phyloP scores from a whole-genome alignment of 2,329 filamentous ascomycete genomes.

The Coleophoma eucalyptorum region DNA sequence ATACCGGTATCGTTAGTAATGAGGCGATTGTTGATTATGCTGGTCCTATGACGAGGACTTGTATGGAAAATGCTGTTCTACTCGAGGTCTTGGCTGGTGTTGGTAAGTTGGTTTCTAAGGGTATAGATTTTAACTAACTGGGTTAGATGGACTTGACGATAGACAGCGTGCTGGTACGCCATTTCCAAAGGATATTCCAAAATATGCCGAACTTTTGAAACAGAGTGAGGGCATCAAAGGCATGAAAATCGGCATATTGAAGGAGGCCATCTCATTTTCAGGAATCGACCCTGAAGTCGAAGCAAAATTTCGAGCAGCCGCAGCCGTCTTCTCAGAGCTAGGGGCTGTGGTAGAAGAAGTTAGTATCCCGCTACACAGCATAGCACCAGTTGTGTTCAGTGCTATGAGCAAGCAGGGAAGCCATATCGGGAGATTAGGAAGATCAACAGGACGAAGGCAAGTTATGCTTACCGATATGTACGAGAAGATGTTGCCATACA shows the following conservation, averaged over 20 bases:
- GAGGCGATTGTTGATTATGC: constrained; percentile 48
- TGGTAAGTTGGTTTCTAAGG: no score
- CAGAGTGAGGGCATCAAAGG: constrained; percentile 23
- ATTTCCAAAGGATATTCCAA: constrained; percentile 18
- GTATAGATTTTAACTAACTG: no score
- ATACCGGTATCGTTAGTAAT: constrained; percentile 36
- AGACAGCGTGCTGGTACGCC: constrained; percentile 31
- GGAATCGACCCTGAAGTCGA: constrained; percentile 31
- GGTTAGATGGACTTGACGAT: constrained; percentile 43
- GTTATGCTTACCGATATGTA: constrained; percentile 16
- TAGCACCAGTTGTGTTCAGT: constrained; percentile 13
- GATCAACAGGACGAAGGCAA: constrained; percentile 12
- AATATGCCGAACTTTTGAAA: constrained; percentile 9
- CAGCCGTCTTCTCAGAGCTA: constrained; percentile 34
- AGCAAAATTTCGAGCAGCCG: constrained; percentile 36
- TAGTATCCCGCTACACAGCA: constrained; percentile 41
- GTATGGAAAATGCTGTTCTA: constrained; percentile 35
- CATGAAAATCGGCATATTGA: constrained; percentile 37
- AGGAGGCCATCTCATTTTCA: constrained; percentile 39
- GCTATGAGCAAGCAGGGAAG: constrained; percentile 12
- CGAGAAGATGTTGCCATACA: constrained; percentile 13
- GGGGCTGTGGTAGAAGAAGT: constrained; percentile 47
- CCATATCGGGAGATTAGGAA: constrained; percentile 10
- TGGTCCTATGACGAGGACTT: constrained; percentile 38
- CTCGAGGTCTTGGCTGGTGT: constrained; percentile 41